Base-by-base conservation (phyloP, 2,329 filamentous ascomycete species). In the Knufia fluminis region DNA sequence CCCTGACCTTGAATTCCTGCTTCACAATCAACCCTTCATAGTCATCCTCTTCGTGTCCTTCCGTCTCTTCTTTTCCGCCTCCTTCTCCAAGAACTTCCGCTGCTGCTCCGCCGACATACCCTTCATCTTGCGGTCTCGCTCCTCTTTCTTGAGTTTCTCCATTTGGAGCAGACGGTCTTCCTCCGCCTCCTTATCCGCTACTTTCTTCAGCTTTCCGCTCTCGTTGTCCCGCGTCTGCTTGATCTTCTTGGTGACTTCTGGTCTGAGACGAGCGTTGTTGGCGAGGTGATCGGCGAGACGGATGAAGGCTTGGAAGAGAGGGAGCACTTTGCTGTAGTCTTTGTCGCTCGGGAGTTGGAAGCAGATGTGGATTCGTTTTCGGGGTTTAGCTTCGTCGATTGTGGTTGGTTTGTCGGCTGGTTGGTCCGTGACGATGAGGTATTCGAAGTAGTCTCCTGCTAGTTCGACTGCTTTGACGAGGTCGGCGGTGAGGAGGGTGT, bases 361-460 rank as follows among this genome's bases (percentile, higher is more conserved):
- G 56, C 82, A 84, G 58, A 97, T 77, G 66, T 83, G 83, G 59
- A 96, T 69, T 61, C 91, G 89, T 76, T 98, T 98, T 70, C 83
- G 84, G 23, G 90, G 85, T 46, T 73, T 66, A 28, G 86, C 86
- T 64, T 97, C 91, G 53, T 95, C 83, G 61, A 97, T 75, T 54
- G 85, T 94, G 60, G 74, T 77, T 49, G 92, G 92, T 70, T 87
- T 89, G 59, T 96, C 88, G 47, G 82, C 71, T 31, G 91, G 89
- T 70, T 96, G 89, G 66, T 98, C 92, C 17, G 83, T 85, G 46
- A 97, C 74, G 61, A 98, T 85, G 53, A 98, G 69, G 60, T 90
- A 91, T 66, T 97, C 88, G 57, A 94, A 81, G 43, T 79, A 68
- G 53, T 91, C 84, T 24, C 91, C 91, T 3, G 87, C 87, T 46